Conservation (phyloP, 73 alveolate species). For the Paramecium caudatum region DNA sequence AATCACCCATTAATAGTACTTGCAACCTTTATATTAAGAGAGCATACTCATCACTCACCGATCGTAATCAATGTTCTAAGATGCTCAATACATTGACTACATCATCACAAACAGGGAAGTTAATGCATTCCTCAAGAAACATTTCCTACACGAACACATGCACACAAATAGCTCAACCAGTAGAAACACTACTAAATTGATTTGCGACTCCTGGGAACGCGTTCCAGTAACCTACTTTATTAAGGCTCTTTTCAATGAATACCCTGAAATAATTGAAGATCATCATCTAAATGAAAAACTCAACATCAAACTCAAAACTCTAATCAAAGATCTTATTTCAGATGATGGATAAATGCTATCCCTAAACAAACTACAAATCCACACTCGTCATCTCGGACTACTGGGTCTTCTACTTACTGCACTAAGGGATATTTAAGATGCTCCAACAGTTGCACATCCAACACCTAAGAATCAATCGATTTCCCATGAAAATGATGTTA, state of each 20-base stretch:
- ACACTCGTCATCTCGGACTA: slow-evolving; percentile 51
- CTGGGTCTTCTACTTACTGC: slow-evolving; percentile 50
- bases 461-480: slow-evolving; percentile 3
- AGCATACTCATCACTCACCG: slow-evolving; percentile 44
- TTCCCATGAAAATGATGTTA: not conserved
- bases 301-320: not conserved
- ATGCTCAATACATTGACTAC: slow-evolving; percentile 56
- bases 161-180: not conserved
- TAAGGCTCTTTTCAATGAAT: slow-evolving; percentile 34
- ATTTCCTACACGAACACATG: slow-evolving; percentile 39
- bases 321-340: slow-evolving; percentile 33
- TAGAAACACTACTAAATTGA: slow-evolving; percentile 28
- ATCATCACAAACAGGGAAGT: slow-evolving; percentile 59
- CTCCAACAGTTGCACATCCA: not conserved
- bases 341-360: slow-evolving; percentile 58
- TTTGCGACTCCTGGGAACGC: slow-evolving; percentile 60
- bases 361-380: slow-evolving; percentile 31
- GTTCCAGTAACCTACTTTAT: slow-evolving; percentile 57
- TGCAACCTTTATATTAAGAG: not conserved
- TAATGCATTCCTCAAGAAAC: not conserved
- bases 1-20: slow-evolving; percentile 60
- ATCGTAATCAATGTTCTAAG: slow-evolving; percentile 67
- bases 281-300: slow-evolving; percentile 52
- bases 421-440: slow-evolving; percentile 40
- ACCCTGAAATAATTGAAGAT: slow-evolving; percentile 68